Base-by-base conservation (phyloP, 306 rosid genomes). In the Trifolium fragiferum region DNA sequence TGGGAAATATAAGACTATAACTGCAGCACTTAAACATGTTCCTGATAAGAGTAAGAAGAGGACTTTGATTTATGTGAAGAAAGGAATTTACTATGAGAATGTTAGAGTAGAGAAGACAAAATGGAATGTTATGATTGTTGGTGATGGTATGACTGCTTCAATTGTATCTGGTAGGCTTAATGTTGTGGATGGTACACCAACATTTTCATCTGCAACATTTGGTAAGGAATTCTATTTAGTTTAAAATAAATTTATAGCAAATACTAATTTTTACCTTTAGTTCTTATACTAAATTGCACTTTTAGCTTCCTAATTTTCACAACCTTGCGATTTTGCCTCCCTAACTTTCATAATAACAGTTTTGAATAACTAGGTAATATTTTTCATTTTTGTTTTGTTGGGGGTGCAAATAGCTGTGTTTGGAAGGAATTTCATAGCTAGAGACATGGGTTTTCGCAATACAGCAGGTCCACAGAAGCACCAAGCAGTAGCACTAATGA, bases 401-500 rank as follows among this genome's bases (percentile, higher is more conserved):
- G 57, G 41, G 51, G 7, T 58, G 57, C 1, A 47, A 46, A 75
- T 76, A 92, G 94, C 92, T 68, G 94, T 89, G 2, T 86, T 82
- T 16, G 98, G 92, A 18, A 76, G 27, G 58, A 86, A 86, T 40
- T 92, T 90, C 68, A 79, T 92, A 10, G 96, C 89, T 0, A 71
- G 68, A 75, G 92, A 87, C 57, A 89, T 92, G 69, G 92, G 94
- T 2, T 90, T 90, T 53, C 73, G 73, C 4, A 92, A 90, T 86
- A 83, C 87, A 0, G 94, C 94, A 0, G 96, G 96, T 21, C 83
- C 96, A 8, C 74, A 60, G 33, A 92, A 90, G 84, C 94, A 88
- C n/a, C 98, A 92, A 47, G 98, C 94, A 7, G 94, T 90, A 16
- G 96, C 96, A 6, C 84, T 92, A 33, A 86, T 88, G 90, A 81